Evolutionary conservation across 768 basidiomycete species (phyloP), one percentile per base, ranked within the genome.

Genomic region (Candolleomyces efflorescens): DNA sequence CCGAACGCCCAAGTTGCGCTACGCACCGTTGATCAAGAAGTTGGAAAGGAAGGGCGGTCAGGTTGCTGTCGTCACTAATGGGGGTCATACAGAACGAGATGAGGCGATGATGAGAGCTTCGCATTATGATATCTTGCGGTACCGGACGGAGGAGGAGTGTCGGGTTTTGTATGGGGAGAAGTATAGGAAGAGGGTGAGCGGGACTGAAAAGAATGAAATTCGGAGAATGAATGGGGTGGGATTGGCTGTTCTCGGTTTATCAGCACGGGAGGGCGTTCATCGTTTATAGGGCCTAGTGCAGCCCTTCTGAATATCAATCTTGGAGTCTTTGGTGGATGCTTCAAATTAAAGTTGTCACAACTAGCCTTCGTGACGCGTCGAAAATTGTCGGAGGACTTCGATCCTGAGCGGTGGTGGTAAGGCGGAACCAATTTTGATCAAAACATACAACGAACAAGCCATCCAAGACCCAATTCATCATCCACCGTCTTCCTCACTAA

Each of bases 71-170:
- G 41, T 17, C 17, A 12, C 41, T 43, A 5, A 43, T 15, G 41
- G 18, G 17, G 6, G 15, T 15, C 41, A 32, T 32, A 65, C 64
- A 5, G 63, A 66, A 39, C 53, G 68, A 45, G 69, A 71, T 52
- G 68, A 63, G 41, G 67, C 65, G 26, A 68, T 69, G 67, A 69
- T 67, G 4, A 45, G 63, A 2, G 68, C 59, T 0, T 69, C 64
- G 20, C 65, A 70, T 55, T 71, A 71, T 45, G 70, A 71, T 62
- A 69, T 71, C 23, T 46, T 69, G 47, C 58, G 65, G 32, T 69
- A 68, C 49, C 59, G 64, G 38, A 69, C 68, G 9, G 68, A 67
- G 43, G 62, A 63, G 17, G 67, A 69, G 48, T 65, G 60, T 47
- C 56, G 62, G 0, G 58, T 39, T 17, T 32, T 64, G 9, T 69